Evolutionary conservation across 1,139 yeast species (phyloP), one percentile per base, ranked within the genome.

Genomic region (Debaryomyces psychrophilus): DNA sequence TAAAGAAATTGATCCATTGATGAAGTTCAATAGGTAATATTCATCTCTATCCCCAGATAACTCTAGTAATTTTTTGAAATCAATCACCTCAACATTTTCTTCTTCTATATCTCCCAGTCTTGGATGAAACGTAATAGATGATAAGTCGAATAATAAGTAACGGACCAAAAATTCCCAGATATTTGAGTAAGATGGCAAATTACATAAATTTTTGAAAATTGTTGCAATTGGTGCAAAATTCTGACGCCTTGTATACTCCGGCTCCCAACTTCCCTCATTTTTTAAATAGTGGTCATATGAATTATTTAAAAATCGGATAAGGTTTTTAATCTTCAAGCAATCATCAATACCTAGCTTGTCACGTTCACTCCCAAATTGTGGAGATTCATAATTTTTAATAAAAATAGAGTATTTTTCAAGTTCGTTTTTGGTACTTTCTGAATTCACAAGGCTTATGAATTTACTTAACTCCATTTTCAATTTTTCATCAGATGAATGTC

Each of bases 61-160:
- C 9, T 64, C 70, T 28, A 70, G 50, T n/a, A 51, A 39, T 12
- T 49, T 45, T 37, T 56, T 63, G 35, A 69, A 59, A 23, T 58
- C 61, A 2, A 50, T 49, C 6, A 56, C 55, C 39, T 64, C 67
- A 1, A 43, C 54, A 29, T 53, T 53, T 22, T 53, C 58, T 1
- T 52, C 56, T 4, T 49, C 51, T 3, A 47, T 38, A 3, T 44
- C 50, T n/a, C 40, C 55, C 8, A 51, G 53, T 9, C 44, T 49
- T 1, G 55, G 44, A 8, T 44, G 46, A 44, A 68, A 61, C 5
- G 43, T 42, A 5, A 67, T 49, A 1, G 78, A 63, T 0, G 79
- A 70, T 3, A 70, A 48, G 55, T 82, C 87, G 41, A 69, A 63
- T 25, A 72, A 54, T 6, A 73, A 56, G 50, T 73, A 80, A 2